A percentile compares a stretch with the other conserved stretches of the same genome.
Evolutionary conservation across 352 stramenopile genomes (phyloP).

Genomic region (Globisporangium camurandrum): DNA sequence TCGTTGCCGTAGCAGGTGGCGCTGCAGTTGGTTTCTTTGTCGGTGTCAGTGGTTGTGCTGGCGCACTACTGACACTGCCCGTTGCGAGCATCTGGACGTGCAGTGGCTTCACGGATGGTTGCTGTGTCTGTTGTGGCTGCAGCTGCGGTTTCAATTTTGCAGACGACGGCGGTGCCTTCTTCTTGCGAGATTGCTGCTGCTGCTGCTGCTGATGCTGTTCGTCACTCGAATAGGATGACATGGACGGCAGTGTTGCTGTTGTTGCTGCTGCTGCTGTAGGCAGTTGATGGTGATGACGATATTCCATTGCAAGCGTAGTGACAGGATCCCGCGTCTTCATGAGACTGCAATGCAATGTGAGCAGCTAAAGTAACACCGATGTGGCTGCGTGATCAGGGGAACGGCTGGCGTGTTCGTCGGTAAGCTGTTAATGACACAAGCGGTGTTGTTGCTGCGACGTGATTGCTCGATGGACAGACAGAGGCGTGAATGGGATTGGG

Average conservation of each 20-base stretch:
- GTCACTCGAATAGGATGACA: too few species aligned
- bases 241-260: too few species aligned
- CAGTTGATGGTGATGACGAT: slow-evolving; percentile 22
- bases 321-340: slow-evolving; percentile 32
- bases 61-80: background rate
- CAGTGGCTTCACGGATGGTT: too few species aligned
- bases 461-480: background rate
- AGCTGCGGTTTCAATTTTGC: slow-evolving; percentile 1
- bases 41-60: too few species aligned
- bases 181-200: slow-evolving; percentile 23
- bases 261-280: slow-evolving; percentile 18
- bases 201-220: too few species aligned
- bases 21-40: slow-evolving; percentile 3
- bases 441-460: background rate
- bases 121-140: slow-evolving; percentile 7
- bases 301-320: slow-evolving; percentile 30
- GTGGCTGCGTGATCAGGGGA: background rate
- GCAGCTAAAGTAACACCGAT: background rate
- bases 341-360: too few species aligned
- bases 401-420: background rate
- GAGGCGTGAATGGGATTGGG: background rate
- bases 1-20: background rate
- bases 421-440: too few species aligned
- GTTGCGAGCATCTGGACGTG: slow-evolving; percentile 7
- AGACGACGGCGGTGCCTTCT: slow-evolving; percentile 14